Evolutionary conservation across 345 rosid genomes (phyloP), one percentile per base, ranked within the genome.

Genomic region (Gossypium anomalum): DNA sequence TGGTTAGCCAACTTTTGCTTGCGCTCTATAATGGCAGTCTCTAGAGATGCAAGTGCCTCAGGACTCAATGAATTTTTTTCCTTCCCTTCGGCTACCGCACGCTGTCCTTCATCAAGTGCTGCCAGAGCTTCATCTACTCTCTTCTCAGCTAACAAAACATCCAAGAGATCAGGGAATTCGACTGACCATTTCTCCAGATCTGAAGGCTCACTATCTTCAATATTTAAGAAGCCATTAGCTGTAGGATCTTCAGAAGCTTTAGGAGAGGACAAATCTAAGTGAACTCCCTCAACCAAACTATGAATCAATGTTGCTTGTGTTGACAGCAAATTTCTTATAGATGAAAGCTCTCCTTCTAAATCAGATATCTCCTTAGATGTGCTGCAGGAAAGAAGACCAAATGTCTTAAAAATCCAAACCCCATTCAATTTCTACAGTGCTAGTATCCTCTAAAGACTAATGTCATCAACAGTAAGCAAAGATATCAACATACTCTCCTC

Each of bases 291-390:
- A n/a, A 97, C 97, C 71, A 95, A 86, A 70, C 90, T 87, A 82
- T 95, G 98, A 79, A 95, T 93, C 78, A 93, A 77, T 73, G 94
- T 86, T 53, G 98, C 94, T 83, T 95, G 99, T 59, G 97, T 95
- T 25, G 99, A 93, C 58, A 95, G 86, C 78, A 93, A 83, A 77
- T 85, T 95, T 82, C 99, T 84, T 73, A 95, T 95, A 74, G 99
- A 88, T 47, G 90, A 88, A 65, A 95, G 89, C 82, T 95, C 99
- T 78, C 98, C 99, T 77, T 95, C 99, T 73, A 95, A 86, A 80
- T 95, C 99, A 0, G 98, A 95, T 86, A 95, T 95, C 88, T 95
- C 99, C 78, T 90, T 95, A 0, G 99, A 95, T 12, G 99, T 95
- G 38, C 99, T 95, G 87, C 81, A 78, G 81, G 62, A 77, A 75